Evolutionary conservation across 1,139 yeast genomes (phyloP).

Genomic region (Meyerozyma guilliermondii): DNA sequence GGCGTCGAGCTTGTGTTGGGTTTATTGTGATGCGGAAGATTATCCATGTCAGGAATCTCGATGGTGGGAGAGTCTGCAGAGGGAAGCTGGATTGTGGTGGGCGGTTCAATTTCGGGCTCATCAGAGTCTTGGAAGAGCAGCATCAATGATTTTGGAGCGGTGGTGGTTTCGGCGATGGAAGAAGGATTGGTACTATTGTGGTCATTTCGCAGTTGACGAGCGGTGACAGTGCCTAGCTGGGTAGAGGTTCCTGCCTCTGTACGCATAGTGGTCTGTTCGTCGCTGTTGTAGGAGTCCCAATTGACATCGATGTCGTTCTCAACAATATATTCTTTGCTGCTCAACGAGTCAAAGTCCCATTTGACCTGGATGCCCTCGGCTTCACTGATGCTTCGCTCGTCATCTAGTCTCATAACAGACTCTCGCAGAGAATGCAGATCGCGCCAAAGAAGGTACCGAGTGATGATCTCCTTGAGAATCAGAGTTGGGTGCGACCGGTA

Average conservation of each 20-base stretch:
- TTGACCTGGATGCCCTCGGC: slow-evolving; percentile 50
- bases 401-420: slow-evolving; percentile 32
- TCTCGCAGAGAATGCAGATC: slow-evolving; percentile 54
- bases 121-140: slow-evolving; percentile 56
- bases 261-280: slow-evolving; percentile 1
- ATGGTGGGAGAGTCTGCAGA: slow-evolving; percentile 36
- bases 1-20: slow-evolving; percentile 5
- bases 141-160: slow-evolving; percentile 68
- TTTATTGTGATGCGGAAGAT: slow-evolving; percentile 20
- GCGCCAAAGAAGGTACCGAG: slow-evolving; percentile 77
- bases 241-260: slow-evolving; percentile 2
- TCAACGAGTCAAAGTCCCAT: slow-evolving; percentile 83
- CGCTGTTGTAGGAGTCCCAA: slow-evolving; percentile 2
- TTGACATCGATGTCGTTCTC: slow-evolving; percentile 42
- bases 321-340: slow-evolving; percentile 64
- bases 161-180: slow-evolving; percentile 19
- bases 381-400: slow-evolving; percentile 15
- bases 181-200: slow-evolving; percentile 5
- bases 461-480: slow-evolving; percentile 69
- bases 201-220: neutral
- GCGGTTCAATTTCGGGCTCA: slow-evolving; percentile 5
- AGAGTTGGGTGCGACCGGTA: slow-evolving; percentile 58
- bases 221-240: neutral
- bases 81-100: slow-evolving; percentile 12
- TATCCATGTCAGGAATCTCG: slow-evolving; percentile 43